phyloP scores from a whole-genome alignment of 768 basidiomycete genomes.

The Russula ochroleuca region DNA sequence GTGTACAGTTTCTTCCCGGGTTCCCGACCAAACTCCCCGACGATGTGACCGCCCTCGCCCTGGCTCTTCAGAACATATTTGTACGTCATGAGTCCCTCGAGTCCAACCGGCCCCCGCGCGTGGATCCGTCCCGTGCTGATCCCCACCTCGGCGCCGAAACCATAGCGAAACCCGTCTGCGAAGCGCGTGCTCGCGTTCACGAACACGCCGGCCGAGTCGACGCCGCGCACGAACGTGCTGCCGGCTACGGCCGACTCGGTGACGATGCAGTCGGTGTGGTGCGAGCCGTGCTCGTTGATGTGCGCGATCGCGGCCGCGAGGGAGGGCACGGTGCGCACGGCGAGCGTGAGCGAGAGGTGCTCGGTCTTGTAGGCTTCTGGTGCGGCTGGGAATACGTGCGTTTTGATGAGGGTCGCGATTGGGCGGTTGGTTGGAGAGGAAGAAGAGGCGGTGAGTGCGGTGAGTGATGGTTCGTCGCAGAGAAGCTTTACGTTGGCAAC shows the following conservation, averaged over 20 bases:
- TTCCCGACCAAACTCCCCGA: conserved; percentile 75
- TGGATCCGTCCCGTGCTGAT: conserved; percentile 97
- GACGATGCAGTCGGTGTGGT: conserved; percentile 92
- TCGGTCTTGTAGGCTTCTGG: conserved; percentile 78
- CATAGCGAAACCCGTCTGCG: conserved; percentile 94
- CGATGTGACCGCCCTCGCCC: conserved; percentile 72
- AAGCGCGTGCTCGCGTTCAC: conserved; percentile 95
- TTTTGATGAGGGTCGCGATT: conserved; percentile 35
- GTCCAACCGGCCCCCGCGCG: conserved; percentile 91
- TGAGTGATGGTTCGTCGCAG: conserved; percentile 66
- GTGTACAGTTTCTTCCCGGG: conserved; percentile 69
- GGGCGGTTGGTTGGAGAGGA: conserved; percentile 28
- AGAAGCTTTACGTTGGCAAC: conserved; percentile 66
- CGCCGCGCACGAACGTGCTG: conserved; percentile 74
- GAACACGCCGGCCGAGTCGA: conserved; percentile 90
- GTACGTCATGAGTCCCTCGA: conserved; percentile 92
- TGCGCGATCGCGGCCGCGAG: conserved; percentile 72
- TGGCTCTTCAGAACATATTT: conserved; percentile 90
- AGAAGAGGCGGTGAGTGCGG: conserved; percentile 51
- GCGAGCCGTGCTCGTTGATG: conserved; percentile 91
- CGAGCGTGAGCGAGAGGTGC: conserved; percentile 80
- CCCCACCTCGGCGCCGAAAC: conserved; percentile 96
- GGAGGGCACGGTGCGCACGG: conserved; percentile 71
- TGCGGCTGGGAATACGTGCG: conserved; percentile 50
- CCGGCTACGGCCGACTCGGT: conserved; percentile 69